These are phyloP conservation scores for Echites panduratus DNA, from an alignment of 257 asterid genomes.

Conservation along the genomic window DNA sequence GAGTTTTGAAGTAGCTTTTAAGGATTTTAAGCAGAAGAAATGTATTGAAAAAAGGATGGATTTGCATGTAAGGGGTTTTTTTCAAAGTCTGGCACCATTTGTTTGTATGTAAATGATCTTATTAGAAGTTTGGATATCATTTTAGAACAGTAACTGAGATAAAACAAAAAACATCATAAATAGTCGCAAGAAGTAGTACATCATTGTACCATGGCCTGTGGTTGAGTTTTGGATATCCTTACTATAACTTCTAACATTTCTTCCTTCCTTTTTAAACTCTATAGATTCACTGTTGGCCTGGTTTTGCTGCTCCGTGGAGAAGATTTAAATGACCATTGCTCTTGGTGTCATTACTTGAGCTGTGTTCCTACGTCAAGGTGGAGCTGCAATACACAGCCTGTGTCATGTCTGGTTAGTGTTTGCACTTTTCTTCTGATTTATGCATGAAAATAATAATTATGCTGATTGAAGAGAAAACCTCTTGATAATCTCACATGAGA, in stretches of 20 bases:
- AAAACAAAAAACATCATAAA: background rate
- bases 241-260: background rate
- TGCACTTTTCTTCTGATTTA: background rate
- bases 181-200: background rate
- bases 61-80: too few relatives aligned
- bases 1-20: background rate
- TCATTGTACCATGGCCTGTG: background rate
- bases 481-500: background rate
- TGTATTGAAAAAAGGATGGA: background rate
- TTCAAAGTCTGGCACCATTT: background rate
- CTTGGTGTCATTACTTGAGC: conserved; percentile 92
- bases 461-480: background rate
- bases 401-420: conserved; percentile 56
- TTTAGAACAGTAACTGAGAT: background rate
- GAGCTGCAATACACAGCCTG: conserved; percentile 69
- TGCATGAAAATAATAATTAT: background rate
- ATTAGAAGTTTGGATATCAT: background rate
- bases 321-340: conserved; percentile 72
- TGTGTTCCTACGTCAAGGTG: conserved; percentile 79
- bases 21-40: background rate
- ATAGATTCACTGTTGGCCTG: conserved; percentile 60
- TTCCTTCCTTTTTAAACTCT: background rate
- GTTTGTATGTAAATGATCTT: background rate
- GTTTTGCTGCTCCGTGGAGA: conserved; percentile 80
- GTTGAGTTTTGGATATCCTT: background rate